Evolutionary conservation across 495 filamentous ascomycete species (phyloP).

Genomic region (Articulospora tetracladia): DNA sequence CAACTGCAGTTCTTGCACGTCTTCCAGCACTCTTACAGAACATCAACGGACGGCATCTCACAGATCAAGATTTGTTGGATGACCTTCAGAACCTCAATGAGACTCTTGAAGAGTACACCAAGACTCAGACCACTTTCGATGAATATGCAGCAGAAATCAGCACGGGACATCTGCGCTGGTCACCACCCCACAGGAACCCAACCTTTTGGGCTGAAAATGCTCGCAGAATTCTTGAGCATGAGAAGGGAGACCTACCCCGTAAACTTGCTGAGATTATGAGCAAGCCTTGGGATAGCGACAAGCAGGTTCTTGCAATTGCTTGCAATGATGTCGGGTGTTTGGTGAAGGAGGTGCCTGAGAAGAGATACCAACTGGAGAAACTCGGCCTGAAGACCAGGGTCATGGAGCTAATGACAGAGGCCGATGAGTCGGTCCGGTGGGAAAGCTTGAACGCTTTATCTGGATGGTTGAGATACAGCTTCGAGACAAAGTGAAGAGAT

Average conservation of each 20-base stretch:
- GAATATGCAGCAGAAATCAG: slow-evolving; percentile 89
- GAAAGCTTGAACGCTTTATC: slow-evolving; percentile 92
- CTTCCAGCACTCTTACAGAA: slow-evolving; percentile 79
- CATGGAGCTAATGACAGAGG: slow-evolving; percentile 93
- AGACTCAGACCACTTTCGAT: slow-evolving; percentile 95
- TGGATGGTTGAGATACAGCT: slow-evolving; percentile 90
- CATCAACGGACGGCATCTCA: slow-evolving; percentile 75
- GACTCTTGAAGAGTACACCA: slow-evolving; percentile 88
- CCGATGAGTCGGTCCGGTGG: slow-evolving; percentile 88
- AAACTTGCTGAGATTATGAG: slow-evolving; percentile 84
- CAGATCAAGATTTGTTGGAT: slow-evolving; percentile 84
- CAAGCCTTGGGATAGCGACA: slow-evolving; percentile 87
- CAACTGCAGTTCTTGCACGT: slow-evolving; percentile 74
- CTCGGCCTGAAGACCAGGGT: slow-evolving; percentile 85
- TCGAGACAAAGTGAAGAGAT: slow-evolving; percentile 49
- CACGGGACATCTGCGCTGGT: slow-evolving; percentile 90
- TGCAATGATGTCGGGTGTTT: slow-evolving; percentile 91
- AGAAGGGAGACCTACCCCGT: slow-evolving; percentile 72
- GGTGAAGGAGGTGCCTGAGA: slow-evolving; percentile 88
- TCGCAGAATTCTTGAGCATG: slow-evolving; percentile 82
- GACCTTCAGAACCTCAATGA: slow-evolving; percentile 73
- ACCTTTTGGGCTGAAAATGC: slow-evolving; percentile 96
- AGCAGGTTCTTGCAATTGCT: slow-evolving; percentile 91
- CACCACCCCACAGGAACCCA: slow-evolving; percentile 84
- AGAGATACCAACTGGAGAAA: slow-evolving; percentile 76